Base-by-base conservation (phyloP, 1,284 basidiomycete species). In the Sanghuangporus baumii region DNA sequence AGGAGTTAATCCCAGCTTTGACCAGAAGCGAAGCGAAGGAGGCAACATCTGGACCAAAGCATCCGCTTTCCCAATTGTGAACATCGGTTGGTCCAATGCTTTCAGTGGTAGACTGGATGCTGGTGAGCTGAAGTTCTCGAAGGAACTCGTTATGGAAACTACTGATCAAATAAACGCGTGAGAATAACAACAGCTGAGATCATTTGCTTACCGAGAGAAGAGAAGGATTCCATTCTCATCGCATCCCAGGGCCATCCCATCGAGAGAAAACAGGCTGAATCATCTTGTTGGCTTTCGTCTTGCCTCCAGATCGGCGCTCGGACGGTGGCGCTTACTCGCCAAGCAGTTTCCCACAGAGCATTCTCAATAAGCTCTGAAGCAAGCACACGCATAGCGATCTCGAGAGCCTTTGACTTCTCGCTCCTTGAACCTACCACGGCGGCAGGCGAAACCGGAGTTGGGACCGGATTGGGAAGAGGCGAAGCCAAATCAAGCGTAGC, bases 371-470 rank as follows among this genome's bases (percentile, higher is more conserved):
- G 79, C 70, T 91, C 89, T 38, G 72, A 75, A 3, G 84, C 84
- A 31, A 91, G 72, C 46, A 81, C 79, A 59, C 78, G 78, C 2
- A 83, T 87, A 0, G 83, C 82, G 0, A 82, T 81, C 70, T 89
- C 88, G n/a, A 89, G 74, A 0, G 81, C 81, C 70, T 83, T 86
- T 6, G 80, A 80, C 67, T 83, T 83, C 69, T 89, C 87, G 1
- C 79, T 81, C 1, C 82, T 76, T 2, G 79, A 79, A 5, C 85
- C 86, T 18, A 87, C 71, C 0, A 79, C 77, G 1, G 88, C 87
- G 5, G 86, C 88, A 31, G 89, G 89, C 0, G 89, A 91, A 3
- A 91, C 87, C 0, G 89, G 89, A 0, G 89, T 91, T 2, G 88
- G 89, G 0, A 86, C 88, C 12, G 85, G 87, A 2, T 74, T 73